Base-by-base conservation (phyloP, 805 yeast genomes). In the Candida insectalens region DNA sequence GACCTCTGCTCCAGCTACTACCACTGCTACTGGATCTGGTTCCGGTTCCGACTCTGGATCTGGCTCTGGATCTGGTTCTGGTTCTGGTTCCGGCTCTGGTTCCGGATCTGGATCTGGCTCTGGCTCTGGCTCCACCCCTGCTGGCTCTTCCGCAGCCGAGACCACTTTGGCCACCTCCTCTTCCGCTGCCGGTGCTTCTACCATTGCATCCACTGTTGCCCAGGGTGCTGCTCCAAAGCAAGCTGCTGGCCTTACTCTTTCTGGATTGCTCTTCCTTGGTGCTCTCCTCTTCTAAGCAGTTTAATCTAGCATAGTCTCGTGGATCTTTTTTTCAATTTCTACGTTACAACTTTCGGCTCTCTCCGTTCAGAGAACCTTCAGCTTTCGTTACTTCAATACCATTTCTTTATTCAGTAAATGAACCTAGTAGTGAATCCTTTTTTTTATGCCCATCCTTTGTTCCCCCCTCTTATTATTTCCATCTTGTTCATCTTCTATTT, bases 1-100 rank as follows among this genome's bases (percentile, higher is more conserved):
- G 32, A 60, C 69, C 23, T 59, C 50, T 49, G 59, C 62, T 41
- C 62, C 65, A 41, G 34, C 15, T 18, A 29, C 29, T 19, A 16
- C 25, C 6, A 19, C 20, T n/a, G 9, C 35, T 6, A 19, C 28
- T 25, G 33, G 14, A 10, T n/a, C 30, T 18, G 32, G 34, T 13
- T 28, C 19, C 23, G 22, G 28, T 10, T 13, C 15, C 13, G 12
- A 7, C 15, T 12, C 10, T 12, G 25, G 33, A 5, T 15, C 18
- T 10, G 19, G 12, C 15, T 5, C 26, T n/a, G 17, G 4, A 9
- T 23, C 35, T 17, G 29, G 18, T 25, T 29, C 37, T 18, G 30
- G 29, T 17, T 25, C 36, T 27, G 10, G 21, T 17, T 27, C 37
- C 19, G 19, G 12, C 15, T 5, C 26, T n/a, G 17, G 4, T 9